Conservation (phyloP, 2,329 filamentous ascomycete species). For the Chaetomiaceae sp. region DNA sequence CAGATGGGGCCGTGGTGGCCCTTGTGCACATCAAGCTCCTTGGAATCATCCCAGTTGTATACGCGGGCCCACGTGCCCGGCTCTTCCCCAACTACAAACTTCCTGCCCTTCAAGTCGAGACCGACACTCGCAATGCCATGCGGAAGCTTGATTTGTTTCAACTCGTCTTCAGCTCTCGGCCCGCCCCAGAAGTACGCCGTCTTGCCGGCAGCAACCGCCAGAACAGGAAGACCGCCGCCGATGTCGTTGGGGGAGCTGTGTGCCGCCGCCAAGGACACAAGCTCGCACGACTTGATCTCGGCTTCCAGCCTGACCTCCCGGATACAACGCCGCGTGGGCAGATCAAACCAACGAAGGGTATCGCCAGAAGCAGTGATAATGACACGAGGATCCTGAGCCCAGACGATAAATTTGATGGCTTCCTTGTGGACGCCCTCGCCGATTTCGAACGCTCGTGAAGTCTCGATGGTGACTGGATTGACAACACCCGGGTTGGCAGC, state of each 20-base stretch:
- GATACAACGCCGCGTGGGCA: conserved; percentile 70
- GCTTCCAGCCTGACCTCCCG: conserved; percentile 76
- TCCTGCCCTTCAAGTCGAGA: conserved; percentile 73
- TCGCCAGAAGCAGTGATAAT: conserved; percentile 91
- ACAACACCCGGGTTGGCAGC: conserved; percentile 31
- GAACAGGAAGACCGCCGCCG: conserved; percentile 63
- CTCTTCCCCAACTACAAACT: conserved; percentile 84
- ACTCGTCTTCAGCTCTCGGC: conserved; percentile 58
- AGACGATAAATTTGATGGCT: conserved; percentile 94
- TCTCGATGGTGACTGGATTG: conserved; percentile 46
- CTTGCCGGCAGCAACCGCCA: conserved; percentile 92
- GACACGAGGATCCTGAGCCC: conserved; percentile 83
- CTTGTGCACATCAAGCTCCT: conserved; percentile 87
- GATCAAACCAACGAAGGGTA: conserved; percentile 89
- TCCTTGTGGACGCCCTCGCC: conserved; percentile 77
- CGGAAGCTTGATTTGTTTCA: conserved; percentile 75
- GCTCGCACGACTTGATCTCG: conserved; percentile 86
- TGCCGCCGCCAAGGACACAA: conserved; percentile 63
- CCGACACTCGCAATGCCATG: conserved; percentile 90
- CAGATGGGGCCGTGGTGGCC: conserved; percentile 97
- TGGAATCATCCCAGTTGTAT: conserved; percentile 79
- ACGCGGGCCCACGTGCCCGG: conserved; percentile 96
- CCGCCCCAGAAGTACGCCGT: conserved; percentile 90
- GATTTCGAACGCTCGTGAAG: conserved; percentile 75
- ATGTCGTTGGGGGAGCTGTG: conserved; percentile 58